Percentiles rank a stretch among this genome's conserved stretches.
These are phyloP conservation scores for Alisma plantagoaquatica DNA, from an alignment of 106 monocot species.

Conservation along the genomic window DNA sequence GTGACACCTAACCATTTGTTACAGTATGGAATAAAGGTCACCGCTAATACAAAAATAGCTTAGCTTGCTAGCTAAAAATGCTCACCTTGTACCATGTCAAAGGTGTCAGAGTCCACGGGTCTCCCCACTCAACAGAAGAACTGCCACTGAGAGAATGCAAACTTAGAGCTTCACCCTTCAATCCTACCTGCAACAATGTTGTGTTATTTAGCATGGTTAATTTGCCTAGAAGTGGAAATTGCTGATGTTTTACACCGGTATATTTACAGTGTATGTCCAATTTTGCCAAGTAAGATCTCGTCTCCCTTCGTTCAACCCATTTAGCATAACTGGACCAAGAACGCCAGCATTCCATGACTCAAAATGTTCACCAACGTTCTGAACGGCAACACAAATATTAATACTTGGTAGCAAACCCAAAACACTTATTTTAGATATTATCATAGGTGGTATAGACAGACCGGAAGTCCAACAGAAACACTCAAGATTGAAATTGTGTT, in stretches of 20 bases:
- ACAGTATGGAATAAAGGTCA: not conserved
- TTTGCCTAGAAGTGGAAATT: not conserved
- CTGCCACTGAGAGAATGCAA: constrained; percentile 76
- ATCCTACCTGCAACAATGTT: constrained; percentile 48
- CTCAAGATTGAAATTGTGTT: constrained; percentile 87
- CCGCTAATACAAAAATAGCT: not conserved
- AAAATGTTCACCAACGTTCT: constrained; percentile 89
- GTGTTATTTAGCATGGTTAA: constrained; percentile 2
- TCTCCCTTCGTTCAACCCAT: constrained; percentile 80
- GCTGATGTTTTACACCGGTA: not conserved
- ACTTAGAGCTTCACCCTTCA: constrained; percentile 70
- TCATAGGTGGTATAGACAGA: constrained; percentile 20
- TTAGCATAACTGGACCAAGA: constrained; percentile 83
- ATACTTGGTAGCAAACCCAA: not conserved
- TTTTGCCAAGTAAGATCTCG: constrained; percentile 88
- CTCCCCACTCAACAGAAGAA: constrained; percentile 83
- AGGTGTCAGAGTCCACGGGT: constrained; percentile 42
- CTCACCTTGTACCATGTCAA: constrained; percentile 93
- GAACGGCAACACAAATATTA: not conserved
- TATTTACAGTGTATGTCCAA: constrained; percentile 70
- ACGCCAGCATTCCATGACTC: constrained; percentile 94
- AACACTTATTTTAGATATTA: not conserved
- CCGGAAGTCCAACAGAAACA: constrained; percentile 79
- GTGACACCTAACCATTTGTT: no score
- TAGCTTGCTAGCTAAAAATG: not conserved